Conservation (phyloP, 2,329 filamentous ascomycete genomes). For the Sclerotiophoma versabilis region DNA sequence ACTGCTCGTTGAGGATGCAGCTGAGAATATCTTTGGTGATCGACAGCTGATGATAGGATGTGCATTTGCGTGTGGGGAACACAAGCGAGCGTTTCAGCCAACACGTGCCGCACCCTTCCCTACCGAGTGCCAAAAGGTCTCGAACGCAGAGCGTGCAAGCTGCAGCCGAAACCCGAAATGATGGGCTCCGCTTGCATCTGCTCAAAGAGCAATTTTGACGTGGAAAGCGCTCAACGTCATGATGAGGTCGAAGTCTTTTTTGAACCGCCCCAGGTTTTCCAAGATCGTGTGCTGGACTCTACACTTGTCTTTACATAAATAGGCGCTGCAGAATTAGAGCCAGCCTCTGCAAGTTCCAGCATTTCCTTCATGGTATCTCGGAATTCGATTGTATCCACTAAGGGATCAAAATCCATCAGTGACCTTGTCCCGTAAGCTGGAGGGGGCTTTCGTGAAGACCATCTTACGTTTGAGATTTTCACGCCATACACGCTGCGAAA, state of each 20-base stretch:
- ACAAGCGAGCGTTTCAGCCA: slow-evolving; percentile 14
- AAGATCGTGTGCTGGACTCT: not conserved
- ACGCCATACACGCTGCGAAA: slow-evolving; percentile 37
- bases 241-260: not conserved
- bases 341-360: slow-evolving; percentile 25
- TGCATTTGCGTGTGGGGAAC: slow-evolving; percentile 8
- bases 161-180: slow-evolving; percentile 1
- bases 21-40: not conserved
- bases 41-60: slow-evolving; percentile 3
- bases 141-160: slow-evolving; percentile 1
- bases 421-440: not conserved
- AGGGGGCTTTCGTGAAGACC: slow-evolving; percentile 21
- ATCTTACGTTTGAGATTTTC: slow-evolving; percentile 28
- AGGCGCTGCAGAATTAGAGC: not conserved
- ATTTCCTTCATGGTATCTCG: slow-evolving; percentile 28
- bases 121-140: slow-evolving; percentile 4
- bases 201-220: too few species aligned
- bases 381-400: slow-evolving; percentile 25
- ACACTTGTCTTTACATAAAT: not conserved
- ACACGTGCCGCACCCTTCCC: slow-evolving; percentile 12
- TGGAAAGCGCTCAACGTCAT: not conserved
- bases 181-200: not conserved
- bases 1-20: not conserved
- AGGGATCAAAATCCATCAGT: not conserved
- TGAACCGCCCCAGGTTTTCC: not conserved